Evolutionary conservation across 192 early-diverging fungal genomes (phyloP), one percentile per base, ranked within the genome.

Genomic region (Umbelopsis sp.): DNA sequence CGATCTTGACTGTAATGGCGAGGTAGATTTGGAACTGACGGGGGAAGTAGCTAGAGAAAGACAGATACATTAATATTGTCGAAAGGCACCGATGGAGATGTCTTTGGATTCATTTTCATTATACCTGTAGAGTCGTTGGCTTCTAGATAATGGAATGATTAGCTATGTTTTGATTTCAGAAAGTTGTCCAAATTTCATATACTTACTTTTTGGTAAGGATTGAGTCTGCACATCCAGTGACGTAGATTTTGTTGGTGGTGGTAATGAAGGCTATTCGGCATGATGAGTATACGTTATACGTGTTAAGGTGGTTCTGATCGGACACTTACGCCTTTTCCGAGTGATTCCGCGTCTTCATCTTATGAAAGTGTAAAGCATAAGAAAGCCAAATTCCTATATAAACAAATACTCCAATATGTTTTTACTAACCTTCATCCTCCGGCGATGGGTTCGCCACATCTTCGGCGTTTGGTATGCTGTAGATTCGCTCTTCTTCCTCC

Each of bases 401-500:
- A 53, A 25, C 1, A 53, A 25, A 25, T 12, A 20, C 3, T 20
- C 12, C 49, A 50, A 7, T 18, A 13, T 22, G 44, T 6, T 6
- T 23, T 1, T 2, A 35, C 67, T 16, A 49, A 69, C 67, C 67
- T 16, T 69, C 67, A 10, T 49, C 67, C 30, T 48, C 67, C 21
- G 48, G 37, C 3, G 27, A 35, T 61, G 55, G 55, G 4, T 49
- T 49, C 48, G 25, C 30, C 30, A 85, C 73, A 51, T 84, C 85
- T 48, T 92, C 93, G 8, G 93, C 94, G 64, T 87, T 78, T 12
- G 84, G 84, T 33, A 93, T 82, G 45, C 90, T 85, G 84, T 86
- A 94, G 46, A 88, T 72, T 45, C 81, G 87, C 71, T 95, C 95
- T 21, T 93, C 91, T 41, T 96, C 94, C 55, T 93, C 93, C 66